These are phyloP conservation scores for Aspergillus sp. DNA, from an alignment of 2,329 filamentous ascomycete genomes.

Conservation along the genomic window DNA sequence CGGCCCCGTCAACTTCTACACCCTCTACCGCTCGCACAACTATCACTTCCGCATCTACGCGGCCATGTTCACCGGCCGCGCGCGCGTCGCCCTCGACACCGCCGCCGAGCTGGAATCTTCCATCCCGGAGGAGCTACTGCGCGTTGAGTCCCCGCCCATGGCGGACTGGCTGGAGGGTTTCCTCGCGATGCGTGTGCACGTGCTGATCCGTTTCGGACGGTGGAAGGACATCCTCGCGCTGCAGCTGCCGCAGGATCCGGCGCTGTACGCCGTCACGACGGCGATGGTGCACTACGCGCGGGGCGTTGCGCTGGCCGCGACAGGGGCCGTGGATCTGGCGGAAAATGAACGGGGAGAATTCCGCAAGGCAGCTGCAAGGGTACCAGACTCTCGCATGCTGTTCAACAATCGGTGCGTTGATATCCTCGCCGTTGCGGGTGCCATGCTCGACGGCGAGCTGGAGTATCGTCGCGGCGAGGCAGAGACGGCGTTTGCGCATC, in stretches of 20 bases:
- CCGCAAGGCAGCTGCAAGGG: conserved; percentile 46
- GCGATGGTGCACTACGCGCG: conserved; percentile 68
- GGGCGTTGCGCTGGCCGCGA: conserved; percentile 64
- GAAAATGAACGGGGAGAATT: conserved; percentile 53
- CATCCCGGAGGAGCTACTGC: conserved; percentile 62
- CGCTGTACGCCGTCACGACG: conserved; percentile 67
- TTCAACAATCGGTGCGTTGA: conserved; percentile 67
- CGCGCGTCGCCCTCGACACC: conserved; percentile 59
- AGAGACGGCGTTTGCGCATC: conserved; percentile 56
- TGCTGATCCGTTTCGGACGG: conserved; percentile 68
- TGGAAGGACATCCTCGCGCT: conserved; percentile 66
- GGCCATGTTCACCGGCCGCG: conserved; percentile 73
- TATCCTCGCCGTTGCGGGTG: conserved; percentile 59
- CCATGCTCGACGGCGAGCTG: conserved; percentile 71
- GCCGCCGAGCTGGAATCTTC: conserved; percentile 58
- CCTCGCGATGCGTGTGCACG: conserved; percentile 64
- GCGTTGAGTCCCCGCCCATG: conserved; percentile 67
- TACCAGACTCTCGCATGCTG: conserved; percentile 60
- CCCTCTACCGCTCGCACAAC: conserved; percentile 71
- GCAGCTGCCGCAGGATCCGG: conserved; percentile 54
- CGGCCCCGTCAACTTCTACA: conserved; percentile 69
- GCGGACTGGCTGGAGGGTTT: conserved; percentile 76
- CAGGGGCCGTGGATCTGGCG: conserved; percentile 55
- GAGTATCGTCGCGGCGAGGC: conserved; percentile 64
- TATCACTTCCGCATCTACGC: conserved; percentile 74